Conservation (phyloP, 169 alveolate species). For the Eimeria praecox region DNA sequence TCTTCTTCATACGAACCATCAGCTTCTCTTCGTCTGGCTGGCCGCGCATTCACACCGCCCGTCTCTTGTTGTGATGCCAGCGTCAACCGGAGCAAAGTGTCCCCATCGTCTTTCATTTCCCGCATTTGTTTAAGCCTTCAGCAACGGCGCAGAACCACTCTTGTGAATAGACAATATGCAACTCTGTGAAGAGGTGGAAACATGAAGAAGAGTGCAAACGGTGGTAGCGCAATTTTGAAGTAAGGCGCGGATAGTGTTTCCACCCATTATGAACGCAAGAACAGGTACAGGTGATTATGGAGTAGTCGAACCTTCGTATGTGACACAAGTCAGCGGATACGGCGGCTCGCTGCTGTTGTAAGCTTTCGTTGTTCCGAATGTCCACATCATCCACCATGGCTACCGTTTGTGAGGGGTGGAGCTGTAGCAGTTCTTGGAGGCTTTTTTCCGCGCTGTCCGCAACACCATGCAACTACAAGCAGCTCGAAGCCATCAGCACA, state of each 20-base stretch:
- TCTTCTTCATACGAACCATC: background rate
- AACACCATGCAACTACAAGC: background rate
- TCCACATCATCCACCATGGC: background rate
- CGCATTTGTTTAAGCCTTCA: slow-evolving; percentile 24
- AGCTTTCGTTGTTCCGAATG: background rate
- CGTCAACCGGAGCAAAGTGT: slow-evolving; percentile 19
- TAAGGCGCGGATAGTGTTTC: background rate
- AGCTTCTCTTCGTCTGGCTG: background rate
- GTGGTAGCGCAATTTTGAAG: background rate
- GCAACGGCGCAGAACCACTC: background rate
- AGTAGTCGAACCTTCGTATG: slow-evolving; percentile 5
- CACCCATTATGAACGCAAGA: background rate
- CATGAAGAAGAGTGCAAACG: background rate
- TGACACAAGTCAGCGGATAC: slow-evolving; percentile 46
- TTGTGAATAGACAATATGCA: background rate
- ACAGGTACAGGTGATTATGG: background rate
- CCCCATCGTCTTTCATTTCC: slow-evolving; percentile 39
- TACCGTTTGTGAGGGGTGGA: background rate
- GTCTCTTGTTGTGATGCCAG: background rate
- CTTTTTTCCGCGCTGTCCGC: slow-evolving; percentile 29
- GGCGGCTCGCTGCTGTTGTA: slow-evolving; percentile 6
- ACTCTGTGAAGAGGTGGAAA: background rate
- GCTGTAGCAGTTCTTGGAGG: slow-evolving; percentile 65
- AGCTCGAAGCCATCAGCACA: background rate
- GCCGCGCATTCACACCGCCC: background rate